Base-by-base conservation (phyloP, 1,284 basidiomycete genomes). In the Psilocybe mexicana region DNA sequence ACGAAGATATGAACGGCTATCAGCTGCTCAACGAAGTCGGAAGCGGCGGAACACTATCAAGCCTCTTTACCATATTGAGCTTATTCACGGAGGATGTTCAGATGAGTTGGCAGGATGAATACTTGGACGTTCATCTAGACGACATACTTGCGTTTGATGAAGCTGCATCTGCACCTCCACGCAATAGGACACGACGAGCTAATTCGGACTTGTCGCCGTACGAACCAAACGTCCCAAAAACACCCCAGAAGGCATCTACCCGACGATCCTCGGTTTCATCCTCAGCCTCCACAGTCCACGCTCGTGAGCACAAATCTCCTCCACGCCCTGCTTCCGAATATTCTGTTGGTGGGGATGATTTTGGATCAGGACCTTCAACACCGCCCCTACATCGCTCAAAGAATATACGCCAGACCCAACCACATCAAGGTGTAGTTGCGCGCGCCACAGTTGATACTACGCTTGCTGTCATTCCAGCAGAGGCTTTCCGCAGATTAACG, bases 31-130 rank as follows among this genome's bases (percentile, higher is more conserved):
- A 97, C 68, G 93, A 96, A 76, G 96, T 98, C 30, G 88, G 92
- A 42, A 91, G 88, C n/a, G 95, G 95, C 4, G 94, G 96, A 8
- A 99, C 95, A 0, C 79, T 98, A 12, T 96, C 94, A 42, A 96
- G 94, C 67, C 80, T 98, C 42, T 98, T 99, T 75, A 98, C 94
- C 11, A 99, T 99, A 69, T 82, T 99, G 53, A 92, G 79, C 58
- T 80, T 99, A 48, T 99, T 99, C 75, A 99, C 97, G 1, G 96
- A 99, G 73, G 92, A 98, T 69, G 90, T 99, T 67, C 91, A 95
- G 73, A 86, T 98, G 65, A 90, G 93, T 59, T 96, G 93, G 92
- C 86, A 90, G 70, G 86, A 89, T 59, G 84, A 84, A 24, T 67
- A 68, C 52, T 62, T 68, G n/a, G 67, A 73, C 33, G 66, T 65